A percentile compares a stretch with the other conserved stretches of the same genome.
These are phyloP conservation scores for Lathyrus sativus DNA, from an alignment of 306 rosid species.

Conservation along the genomic window DNA sequence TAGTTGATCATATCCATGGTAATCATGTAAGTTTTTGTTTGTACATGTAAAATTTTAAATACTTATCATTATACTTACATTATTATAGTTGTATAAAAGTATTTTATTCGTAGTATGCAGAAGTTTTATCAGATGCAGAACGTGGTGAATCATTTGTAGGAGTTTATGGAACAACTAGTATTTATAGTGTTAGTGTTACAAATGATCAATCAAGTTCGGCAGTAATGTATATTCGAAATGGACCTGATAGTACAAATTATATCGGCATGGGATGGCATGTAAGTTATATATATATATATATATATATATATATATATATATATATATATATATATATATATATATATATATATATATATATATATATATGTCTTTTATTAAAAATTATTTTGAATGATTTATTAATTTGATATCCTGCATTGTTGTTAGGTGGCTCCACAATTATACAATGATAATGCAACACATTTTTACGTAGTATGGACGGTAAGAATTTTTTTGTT, in stretches of 20 bases:
- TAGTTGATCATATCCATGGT: fast-evolving
- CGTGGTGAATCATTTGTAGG: neutral
- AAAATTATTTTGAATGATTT: neutral
- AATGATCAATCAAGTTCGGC: neutral
- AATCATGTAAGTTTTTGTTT: neutral
- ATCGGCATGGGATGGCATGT: constrained; percentile 17
- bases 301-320: too few relatives aligned
- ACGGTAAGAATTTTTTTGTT: neutral
- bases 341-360: too few relatives aligned
- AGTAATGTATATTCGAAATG: constrained; percentile 19
- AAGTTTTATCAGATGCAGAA: too few relatives aligned
- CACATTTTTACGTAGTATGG: neutral
- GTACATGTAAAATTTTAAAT: neutral
- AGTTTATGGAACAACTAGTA: neutral
- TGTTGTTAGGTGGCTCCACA: neutral
- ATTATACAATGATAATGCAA: neutral
- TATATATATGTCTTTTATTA: too few relatives aligned
- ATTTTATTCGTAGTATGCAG: neutral
- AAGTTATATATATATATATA: neutral
- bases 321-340: too few relatives aligned
- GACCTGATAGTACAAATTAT: neutral
- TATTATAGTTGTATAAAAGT: neutral
- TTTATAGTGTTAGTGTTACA: neutral
- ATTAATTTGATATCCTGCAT: neutral
- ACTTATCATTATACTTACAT: neutral